A percentile compares a stretch with the other conserved stretches of the same genome.
These are phyloP conservation scores for Hemisphaericaspora xylofermentans DNA, from an alignment of 1,139 yeast species.

Conservation along the genomic window DNA sequence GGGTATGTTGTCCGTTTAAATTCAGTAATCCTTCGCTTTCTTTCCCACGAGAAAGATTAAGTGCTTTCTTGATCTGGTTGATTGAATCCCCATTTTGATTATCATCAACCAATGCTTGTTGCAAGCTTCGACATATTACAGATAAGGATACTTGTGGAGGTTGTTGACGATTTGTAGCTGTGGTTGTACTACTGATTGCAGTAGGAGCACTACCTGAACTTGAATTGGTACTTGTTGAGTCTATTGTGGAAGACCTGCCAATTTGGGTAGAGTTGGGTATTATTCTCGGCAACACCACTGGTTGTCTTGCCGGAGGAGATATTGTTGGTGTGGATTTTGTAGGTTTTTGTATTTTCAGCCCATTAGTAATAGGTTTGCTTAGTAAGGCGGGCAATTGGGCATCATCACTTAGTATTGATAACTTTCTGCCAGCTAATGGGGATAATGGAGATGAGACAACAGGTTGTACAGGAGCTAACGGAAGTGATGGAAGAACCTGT, in stretches of 20 bases:
- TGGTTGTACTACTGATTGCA: not conserved
- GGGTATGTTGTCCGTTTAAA: conserved; percentile 16
- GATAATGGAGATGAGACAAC: not conserved
- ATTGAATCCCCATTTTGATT: conserved; percentile 1
- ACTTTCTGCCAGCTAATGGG: not conserved
- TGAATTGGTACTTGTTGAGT: not conserved
- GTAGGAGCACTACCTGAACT: not conserved
- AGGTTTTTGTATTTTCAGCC: not conserved
- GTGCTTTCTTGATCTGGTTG: not conserved
- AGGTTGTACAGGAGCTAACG: not conserved
- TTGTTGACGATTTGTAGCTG: not conserved
- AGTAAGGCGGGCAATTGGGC: not conserved
- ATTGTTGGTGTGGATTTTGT: not conserved
- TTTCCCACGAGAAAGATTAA: not conserved
- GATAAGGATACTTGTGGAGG: conserved; percentile 23
- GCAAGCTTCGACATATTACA: conserved; percentile 13
- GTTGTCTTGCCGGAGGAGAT: not conserved
- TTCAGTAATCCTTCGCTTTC: conserved; percentile 14
- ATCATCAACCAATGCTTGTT: conserved; percentile 25
- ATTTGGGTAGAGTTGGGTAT: not conserved
- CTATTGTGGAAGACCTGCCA: conserved; percentile 1
- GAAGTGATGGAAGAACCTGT: not conserved
- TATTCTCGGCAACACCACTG: not conserved
- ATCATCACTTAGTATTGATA: not conserved
- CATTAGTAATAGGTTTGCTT: not conserved